Conservation (phyloP, 768 basidiomycete genomes). For the Panaeolus papilionaceus region DNA sequence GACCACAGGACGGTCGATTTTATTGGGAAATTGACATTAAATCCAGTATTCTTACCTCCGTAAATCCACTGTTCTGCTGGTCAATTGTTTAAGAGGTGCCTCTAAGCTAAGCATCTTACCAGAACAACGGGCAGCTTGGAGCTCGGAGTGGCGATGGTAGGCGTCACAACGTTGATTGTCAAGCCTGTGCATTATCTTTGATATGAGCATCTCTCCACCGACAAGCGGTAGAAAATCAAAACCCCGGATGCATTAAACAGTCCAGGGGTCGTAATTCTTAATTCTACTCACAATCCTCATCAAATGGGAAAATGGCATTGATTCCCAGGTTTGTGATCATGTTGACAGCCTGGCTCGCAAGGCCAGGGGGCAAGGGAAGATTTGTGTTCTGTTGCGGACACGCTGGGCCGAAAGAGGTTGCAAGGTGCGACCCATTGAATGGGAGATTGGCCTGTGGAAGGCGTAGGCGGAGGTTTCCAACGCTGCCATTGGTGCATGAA, state of each 20-base stretch:
- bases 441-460: conserved; percentile 44
- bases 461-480: conserved; percentile 48
- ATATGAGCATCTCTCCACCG: neutral
- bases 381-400: conserved; percentile 51
- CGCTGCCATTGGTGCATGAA: conserved; percentile 27
- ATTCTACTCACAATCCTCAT: conserved; percentile 50
- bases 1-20: neutral
- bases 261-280: neutral
- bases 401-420: conserved; percentile 48
- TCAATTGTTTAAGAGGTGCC: neutral
- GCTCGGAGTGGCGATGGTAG: conserved; percentile 40
- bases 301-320: conserved; percentile 36
- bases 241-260: neutral
- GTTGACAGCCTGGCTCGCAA: conserved; percentile 27
- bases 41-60: neutral
- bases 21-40: conserved; percentile 9
- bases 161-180: conserved; percentile 58
- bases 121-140: conserved; percentile 58
- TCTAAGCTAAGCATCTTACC: conserved; percentile 35
- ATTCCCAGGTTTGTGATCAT: conserved; percentile 33
- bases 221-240: neutral
- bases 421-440: conserved; percentile 44
- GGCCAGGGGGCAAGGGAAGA: conserved; percentile 38
- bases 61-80: neutral
- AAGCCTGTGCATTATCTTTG: conserved; percentile 27